Evolutionary conservation across 1,139 yeast species (phyloP).

Genomic region (Kodamaea alishanica): DNA sequence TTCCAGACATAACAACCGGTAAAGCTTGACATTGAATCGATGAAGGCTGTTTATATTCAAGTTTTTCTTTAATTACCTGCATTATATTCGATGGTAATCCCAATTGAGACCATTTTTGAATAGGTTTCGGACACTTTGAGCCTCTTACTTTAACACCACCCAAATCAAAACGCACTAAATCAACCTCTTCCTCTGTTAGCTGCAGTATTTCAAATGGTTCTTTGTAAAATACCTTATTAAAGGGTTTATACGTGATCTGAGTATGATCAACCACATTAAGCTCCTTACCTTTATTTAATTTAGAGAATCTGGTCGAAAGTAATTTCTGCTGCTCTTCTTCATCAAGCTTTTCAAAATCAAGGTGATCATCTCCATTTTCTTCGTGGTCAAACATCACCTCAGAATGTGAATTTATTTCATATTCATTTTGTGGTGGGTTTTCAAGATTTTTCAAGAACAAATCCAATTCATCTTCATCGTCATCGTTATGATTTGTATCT

Average conservation of each 20-base stretch:
- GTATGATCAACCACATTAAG: constrained; percentile 43
- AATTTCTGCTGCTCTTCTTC: constrained; percentile 24
- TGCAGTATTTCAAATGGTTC: constrained; percentile 55
- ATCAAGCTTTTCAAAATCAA: constrained; percentile 17
- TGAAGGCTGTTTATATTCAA: constrained; percentile 64
- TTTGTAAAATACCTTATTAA: constrained; percentile 60
- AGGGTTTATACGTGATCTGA: constrained; percentile 45
- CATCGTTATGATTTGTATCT: constrained; percentile 1
- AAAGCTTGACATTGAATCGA: constrained; percentile 90
- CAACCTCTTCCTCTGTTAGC: constrained; percentile 51
- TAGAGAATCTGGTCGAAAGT: constrained; percentile 26
- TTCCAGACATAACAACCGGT: constrained; percentile 86
- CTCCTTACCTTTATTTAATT: constrained; percentile 35
- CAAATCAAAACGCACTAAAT: constrained; percentile 47
- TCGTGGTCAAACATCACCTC: constrained; percentile 6
- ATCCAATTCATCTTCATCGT: constrained; percentile 13
- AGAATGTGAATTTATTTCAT: not conserved
- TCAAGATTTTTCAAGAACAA: constrained; percentile 6
- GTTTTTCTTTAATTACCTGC: constrained; percentile 46
- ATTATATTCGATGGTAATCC: constrained; percentile 65
- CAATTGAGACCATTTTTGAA: constrained; percentile 73
- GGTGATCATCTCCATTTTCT: constrained; percentile 14
- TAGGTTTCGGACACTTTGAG: constrained; percentile 58
- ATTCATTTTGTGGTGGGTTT: constrained; percentile 1
- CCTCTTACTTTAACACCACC: constrained; percentile 70